Conservation (phyloP, 1,284 basidiomycete genomes). For the Amylostereum areolatum region DNA sequence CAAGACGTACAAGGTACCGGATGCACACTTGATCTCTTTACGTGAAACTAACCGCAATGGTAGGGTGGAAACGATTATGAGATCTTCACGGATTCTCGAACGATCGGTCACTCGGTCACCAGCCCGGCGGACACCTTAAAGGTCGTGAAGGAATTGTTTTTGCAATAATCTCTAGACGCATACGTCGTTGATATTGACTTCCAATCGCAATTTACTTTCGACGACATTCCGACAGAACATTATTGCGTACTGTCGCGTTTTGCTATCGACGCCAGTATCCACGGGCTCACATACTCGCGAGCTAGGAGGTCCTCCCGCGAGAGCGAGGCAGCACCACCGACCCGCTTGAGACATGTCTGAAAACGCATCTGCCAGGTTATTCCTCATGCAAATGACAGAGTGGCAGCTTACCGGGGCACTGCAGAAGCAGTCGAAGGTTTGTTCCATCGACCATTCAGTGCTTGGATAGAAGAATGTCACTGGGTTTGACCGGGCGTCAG, state of each 20-base stretch:
- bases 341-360: conserved; percentile 30
- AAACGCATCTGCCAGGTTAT: neutral
- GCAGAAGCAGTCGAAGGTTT: conserved; percentile 56
- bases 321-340: conserved; percentile 35
- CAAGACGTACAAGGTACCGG: conserved; percentile 72
- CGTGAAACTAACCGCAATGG: neutral
- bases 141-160: conserved; percentile 71
- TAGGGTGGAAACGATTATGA: conserved; percentile 97
- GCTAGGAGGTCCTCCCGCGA: conserved; percentile 21
- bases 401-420: conserved; percentile 26
- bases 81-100: conserved; percentile 79
- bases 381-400: no score
- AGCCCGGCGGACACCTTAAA: conserved; percentile 75
- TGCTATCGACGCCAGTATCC: conserved; percentile 21
- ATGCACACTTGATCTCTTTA: neutral
- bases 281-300: conserved; percentile 26
- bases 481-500: conserved; percentile 20
- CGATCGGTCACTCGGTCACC: conserved; percentile 82
- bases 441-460: conserved; percentile 70
- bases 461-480: conserved; percentile 64
- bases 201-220: no score
- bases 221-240: no score
- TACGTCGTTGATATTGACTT: no score
- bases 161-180: conserved; percentile 16
- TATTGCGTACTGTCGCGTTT: neutral